Percentiles rank a stretch among this genome's conserved stretches.
Conservation (phyloP, 1,139 yeast species). For the Sugiyamaella pinicola region DNA sequence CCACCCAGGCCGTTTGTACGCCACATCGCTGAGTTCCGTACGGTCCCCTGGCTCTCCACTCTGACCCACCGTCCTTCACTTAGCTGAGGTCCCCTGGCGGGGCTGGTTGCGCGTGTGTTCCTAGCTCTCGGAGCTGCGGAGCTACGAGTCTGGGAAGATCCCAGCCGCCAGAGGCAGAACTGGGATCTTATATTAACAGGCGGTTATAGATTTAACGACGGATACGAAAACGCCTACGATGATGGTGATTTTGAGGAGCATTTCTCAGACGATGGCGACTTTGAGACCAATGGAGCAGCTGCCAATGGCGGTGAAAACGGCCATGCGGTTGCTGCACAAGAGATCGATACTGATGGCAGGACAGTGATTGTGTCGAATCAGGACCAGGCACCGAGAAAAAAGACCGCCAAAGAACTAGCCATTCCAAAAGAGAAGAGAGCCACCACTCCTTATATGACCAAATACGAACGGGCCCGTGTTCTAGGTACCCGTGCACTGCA, state of each 20-base stretch:
- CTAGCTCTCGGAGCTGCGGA: not conserved
- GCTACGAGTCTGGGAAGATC: not conserved
- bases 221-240: slow-evolving; percentile 69
- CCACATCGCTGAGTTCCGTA: no score
- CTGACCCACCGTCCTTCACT: no score
- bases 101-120: no score
- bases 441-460: slow-evolving; percentile 98
- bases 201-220: slow-evolving; percentile 63
- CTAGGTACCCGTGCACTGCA: slow-evolving; percentile 96
- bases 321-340: slow-evolving; percentile 49
- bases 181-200: not conserved
- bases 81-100: no score
- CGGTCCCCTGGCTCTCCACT: no score
- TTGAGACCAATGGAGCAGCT: slow-evolving; percentile 49
- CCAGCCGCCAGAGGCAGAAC: not conserved
- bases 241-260: slow-evolving; percentile 71
- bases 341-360: slow-evolving; percentile 73
- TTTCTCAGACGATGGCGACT: slow-evolving; percentile 67
- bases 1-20: no score
- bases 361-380: slow-evolving; percentile 60
- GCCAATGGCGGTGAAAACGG: slow-evolving; percentile 42
- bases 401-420: slow-evolving; percentile 77
- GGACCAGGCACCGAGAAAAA: slow-evolving; percentile 62
- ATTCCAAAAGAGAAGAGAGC: slow-evolving; percentile 86
- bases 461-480: slow-evolving; percentile 93